Evolutionary conservation across 176 grass and related monocot species (phyloP).

Genomic region (Elymus sibiricus): DNA sequence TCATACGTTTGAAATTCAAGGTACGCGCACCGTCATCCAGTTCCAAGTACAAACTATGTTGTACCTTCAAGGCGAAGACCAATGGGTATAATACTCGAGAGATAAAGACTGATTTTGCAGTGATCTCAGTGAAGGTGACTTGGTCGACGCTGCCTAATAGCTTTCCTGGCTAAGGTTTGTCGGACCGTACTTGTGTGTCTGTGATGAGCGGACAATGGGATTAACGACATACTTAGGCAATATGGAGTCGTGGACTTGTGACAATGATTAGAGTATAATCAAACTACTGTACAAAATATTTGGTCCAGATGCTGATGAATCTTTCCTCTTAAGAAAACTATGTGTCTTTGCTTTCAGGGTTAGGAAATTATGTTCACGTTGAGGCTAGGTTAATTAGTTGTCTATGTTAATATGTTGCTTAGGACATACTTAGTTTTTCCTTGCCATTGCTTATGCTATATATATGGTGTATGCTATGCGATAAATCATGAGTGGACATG

Average conservation of each 20-base stretch:
- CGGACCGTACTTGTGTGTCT: not conserved
- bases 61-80: not conserved
- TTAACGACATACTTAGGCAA: not conserved
- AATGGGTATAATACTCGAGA: not conserved
- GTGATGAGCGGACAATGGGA: not conserved
- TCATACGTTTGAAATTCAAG: not conserved
- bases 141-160: not conserved
- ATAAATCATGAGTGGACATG: no score
- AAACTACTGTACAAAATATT: not conserved
- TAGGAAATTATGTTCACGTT: no score
- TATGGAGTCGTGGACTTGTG: no score
- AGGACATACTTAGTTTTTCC: no score
- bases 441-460: no score
- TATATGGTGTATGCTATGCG: no score
- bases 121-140: not conserved
- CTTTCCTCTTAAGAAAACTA: no score
- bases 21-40: not conserved
- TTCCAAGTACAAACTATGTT: not conserved
- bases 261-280: no score
- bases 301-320: not conserved
- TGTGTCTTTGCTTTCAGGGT: no score
- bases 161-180: not conserved
- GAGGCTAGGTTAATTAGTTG: no score
- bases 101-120: not conserved
- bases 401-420: no score